Base-by-base conservation (phyloP, 2,329 filamentous ascomycete species). In the Talaromyces piceae region DNA sequence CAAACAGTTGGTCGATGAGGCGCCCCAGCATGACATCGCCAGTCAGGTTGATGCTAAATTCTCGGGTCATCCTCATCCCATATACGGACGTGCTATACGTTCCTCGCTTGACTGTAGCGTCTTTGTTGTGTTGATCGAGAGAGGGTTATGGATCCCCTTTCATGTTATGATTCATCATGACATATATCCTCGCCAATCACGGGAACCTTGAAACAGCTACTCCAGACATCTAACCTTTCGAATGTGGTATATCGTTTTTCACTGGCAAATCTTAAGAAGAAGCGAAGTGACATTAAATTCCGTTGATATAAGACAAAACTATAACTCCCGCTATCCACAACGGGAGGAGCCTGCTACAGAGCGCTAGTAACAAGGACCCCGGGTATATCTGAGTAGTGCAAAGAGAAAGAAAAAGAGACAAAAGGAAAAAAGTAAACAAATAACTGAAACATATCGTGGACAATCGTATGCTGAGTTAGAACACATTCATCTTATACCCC, bases 11-110 rank as follows among this genome's bases (percentile, higher is more conserved):
- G 56, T 72, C 69, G 53, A 72, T 59, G 8, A 72, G 66, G 3
- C 69, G 67, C 41, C 65, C 69, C 7, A 71, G 65, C 69, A 72
- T 72, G n/a, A 70, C 63, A 50, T 72, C 69, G 54, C 69, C 69
- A 31, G 63, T 54, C 52, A 66, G 61, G 48, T 62, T 60, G 45
- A 69, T 50, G 28, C 57, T 64, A 57, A 63, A 69, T 26, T 53
- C 41, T 11, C 12, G 7, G 50, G 44, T 18, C 46, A 33, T 30
- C 28, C 7, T 7, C 13, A 13, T 30, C 13, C 28, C 13, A 13
- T 7, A 7, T 7, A 13, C 13, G 13, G 7, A 7, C 28, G 28
- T 30, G 28, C 28, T 30, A 13, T 7, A 7, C 13, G 13, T 30
- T 30, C 28, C 28, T 30, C 7, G n/a, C n/a, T n/a, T n/a, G n/a